Percentiles rank a stretch among this genome's conserved stretches.
Conservation (phyloP, 768 basidiomycete species). For the Dioszegia crocea region DNA sequence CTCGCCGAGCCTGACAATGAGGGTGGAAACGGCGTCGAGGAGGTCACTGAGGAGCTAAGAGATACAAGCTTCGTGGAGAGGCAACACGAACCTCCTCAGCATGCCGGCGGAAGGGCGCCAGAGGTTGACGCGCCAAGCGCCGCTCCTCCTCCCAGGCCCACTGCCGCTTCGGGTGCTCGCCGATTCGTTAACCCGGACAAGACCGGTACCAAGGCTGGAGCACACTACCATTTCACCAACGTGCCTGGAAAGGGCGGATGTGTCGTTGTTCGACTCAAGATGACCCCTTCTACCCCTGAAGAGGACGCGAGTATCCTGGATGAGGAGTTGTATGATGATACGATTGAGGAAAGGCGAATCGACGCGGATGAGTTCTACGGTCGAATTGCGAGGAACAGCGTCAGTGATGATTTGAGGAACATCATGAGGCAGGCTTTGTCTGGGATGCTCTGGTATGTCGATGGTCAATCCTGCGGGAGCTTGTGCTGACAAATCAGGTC, state of each 20-base stretch:
- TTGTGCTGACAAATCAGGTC: slow-evolving; percentile 53
- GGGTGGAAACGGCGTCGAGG: slow-evolving; percentile 8
- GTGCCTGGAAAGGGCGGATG: slow-evolving; percentile 91
- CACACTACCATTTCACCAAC: slow-evolving; percentile 79
- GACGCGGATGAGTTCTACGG: slow-evolving; percentile 97
- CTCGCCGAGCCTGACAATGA: not conserved
- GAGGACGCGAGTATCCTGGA: slow-evolving; percentile 77
- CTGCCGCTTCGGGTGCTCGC: slow-evolving; percentile 28
- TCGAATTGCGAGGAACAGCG: slow-evolving; percentile 70
- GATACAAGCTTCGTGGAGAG: slow-evolving; percentile 13
- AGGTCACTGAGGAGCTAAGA: slow-evolving; percentile 13
- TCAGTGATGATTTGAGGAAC: slow-evolving; percentile 87
- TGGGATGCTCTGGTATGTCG: slow-evolving; percentile 82
- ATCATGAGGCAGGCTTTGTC: slow-evolving; percentile 93
- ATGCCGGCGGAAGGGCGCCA: slow-evolving; percentile 13
- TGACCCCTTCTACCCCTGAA: slow-evolving; percentile 72
- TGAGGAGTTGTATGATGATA: slow-evolving; percentile 81
- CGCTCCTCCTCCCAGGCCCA: slow-evolving; percentile 47
- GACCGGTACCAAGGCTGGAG: slow-evolving; percentile 85
- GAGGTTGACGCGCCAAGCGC: slow-evolving; percentile 54
- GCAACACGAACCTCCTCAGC: slow-evolving; percentile 33
- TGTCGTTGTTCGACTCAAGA: slow-evolving; percentile 86
- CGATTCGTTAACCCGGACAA: slow-evolving; percentile 78
- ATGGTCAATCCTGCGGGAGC: not conserved
- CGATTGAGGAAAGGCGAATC: slow-evolving; percentile 79